These are phyloP conservation scores for Lachnellula suecica DNA, from an alignment of 2,329 filamentous ascomycete genomes.

Conservation along the genomic window DNA sequence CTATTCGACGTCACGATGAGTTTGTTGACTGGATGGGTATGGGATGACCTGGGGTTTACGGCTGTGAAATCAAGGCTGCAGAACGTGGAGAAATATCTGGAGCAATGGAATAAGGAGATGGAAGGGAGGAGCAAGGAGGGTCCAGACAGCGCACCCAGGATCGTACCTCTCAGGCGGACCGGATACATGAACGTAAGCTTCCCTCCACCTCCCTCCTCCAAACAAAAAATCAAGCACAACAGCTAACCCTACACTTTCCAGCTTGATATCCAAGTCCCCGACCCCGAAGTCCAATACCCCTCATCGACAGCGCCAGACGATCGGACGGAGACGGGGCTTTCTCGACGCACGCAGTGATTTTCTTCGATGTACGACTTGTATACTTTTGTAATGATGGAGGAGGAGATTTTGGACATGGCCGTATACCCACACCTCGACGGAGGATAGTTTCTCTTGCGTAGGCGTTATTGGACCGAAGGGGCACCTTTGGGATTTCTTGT, in stretches of 20 bases:
- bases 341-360: constrained; percentile 9
- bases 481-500: not conserved
- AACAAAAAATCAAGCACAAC: not conserved
- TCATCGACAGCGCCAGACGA: constrained; percentile 6
- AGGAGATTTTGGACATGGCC: not conserved
- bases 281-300: constrained; percentile 63
- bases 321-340: constrained; percentile 17
- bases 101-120: constrained; percentile 80
- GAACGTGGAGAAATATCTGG: constrained; percentile 76
- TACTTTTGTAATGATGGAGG: constrained; percentile 6
- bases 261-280: constrained; percentile 80
- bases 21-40: constrained; percentile 85
- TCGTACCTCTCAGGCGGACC: constrained; percentile 77
- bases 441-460: constrained; percentile 1
- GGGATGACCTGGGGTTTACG: constrained; percentile 85
- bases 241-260: constrained; percentile 37
- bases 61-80: constrained; percentile 70
- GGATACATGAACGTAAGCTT: constrained; percentile 78
- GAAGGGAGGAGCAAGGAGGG: constrained; percentile 56
- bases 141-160: constrained; percentile 57
- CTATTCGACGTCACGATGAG: constrained; percentile 78
- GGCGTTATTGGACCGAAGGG: not conserved
- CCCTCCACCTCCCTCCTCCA: constrained; percentile 4
- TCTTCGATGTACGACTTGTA: not conserved
- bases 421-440: constrained; percentile 8